phyloP scores from a whole-genome alignment of 2,329 filamentous ascomycete species.

The Curvularia sp. region DNA sequence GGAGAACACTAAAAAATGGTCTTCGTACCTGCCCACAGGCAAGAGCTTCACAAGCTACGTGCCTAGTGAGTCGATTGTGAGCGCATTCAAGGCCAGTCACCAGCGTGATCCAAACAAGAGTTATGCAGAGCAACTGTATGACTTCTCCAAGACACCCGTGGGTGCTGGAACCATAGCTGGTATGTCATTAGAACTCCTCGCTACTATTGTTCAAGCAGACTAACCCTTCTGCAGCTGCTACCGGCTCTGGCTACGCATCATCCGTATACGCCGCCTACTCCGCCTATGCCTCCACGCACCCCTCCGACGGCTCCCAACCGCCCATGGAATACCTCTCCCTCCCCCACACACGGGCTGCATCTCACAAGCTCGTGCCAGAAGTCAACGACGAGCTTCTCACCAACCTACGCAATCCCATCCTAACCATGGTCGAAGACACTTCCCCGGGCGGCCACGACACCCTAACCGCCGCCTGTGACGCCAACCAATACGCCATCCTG shows the following conservation, averaged over 20 bases:
- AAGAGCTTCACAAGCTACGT: constrained; percentile 58
- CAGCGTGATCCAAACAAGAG: constrained; percentile 57
- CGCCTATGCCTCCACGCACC: constrained; percentile 51
- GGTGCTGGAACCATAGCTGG: constrained; percentile 56
- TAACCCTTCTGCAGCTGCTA: constrained; percentile 45
- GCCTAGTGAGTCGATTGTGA: constrained; percentile 53
- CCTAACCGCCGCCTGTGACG: constrained; percentile 57
- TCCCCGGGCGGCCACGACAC: constrained; percentile 56
- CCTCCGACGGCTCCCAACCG: constrained; percentile 42
- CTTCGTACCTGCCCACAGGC: constrained; percentile 56
- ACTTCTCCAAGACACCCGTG: constrained; percentile 60
- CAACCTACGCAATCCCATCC: constrained; percentile 56
- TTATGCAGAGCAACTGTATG: constrained; percentile 58
- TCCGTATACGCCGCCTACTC: constrained; percentile 58
- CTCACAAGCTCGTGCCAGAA: constrained; percentile 52
- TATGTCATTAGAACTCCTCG: constrained; percentile 24
- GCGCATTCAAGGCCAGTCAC: constrained; percentile 55
- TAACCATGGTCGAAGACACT: constrained; percentile 56
- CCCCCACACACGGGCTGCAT: constrained; percentile 53
- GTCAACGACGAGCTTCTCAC: constrained; percentile 54
- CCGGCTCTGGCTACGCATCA: constrained; percentile 56
- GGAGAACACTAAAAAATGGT: constrained; percentile 53
- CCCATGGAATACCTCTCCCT: constrained; percentile 59
- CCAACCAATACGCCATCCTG: constrained; percentile 51
- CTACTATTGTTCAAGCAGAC: background rate